Evolutionary conservation across 495 filamentous ascomycete species (phyloP).

Genomic region (Talaromyces ruber): DNA sequence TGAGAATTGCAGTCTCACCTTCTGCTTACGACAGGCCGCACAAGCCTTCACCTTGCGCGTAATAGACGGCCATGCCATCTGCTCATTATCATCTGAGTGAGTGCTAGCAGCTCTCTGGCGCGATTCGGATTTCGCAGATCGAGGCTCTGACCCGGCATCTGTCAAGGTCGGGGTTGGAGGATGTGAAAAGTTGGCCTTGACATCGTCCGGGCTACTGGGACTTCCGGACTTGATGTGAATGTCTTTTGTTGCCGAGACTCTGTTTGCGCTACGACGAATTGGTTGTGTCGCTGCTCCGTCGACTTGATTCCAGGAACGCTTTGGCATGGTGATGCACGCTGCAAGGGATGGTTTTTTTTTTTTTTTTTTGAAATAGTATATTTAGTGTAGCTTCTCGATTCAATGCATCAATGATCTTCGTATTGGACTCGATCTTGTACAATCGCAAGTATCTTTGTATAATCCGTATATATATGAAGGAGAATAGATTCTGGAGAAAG

Average conservation of each 20-base stretch:
- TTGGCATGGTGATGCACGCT: constrained; percentile 5
- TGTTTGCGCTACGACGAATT: not conserved
- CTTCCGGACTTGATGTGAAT: constrained; percentile 1
- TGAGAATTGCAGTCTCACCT: constrained; percentile 7
- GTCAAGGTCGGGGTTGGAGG: constrained; percentile 6
- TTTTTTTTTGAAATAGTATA: not conserved
- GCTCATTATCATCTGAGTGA: constrained; percentile 6
- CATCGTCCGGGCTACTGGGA: constrained; percentile 1
- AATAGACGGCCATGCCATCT: constrained; percentile 20
- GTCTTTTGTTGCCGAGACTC: not conserved
- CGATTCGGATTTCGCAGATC: not conserved
- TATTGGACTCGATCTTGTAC: not conserved
- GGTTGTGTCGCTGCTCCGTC: constrained; percentile 3
- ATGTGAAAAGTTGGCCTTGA: constrained; percentile 2
- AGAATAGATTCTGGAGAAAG: not conserved
- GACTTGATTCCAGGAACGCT: constrained; percentile 6
- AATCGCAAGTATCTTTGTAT: not conserved
- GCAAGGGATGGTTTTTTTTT: not conserved
- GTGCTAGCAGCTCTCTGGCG: constrained; percentile 1
- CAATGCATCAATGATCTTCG: not conserved
- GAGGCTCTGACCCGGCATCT: constrained; percentile 1
- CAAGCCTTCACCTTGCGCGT: constrained; percentile 38
- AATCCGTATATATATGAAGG: not conserved
- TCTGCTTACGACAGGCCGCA: constrained; percentile 36
- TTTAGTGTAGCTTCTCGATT: not conserved